These are phyloP conservation scores for Tricholoma matsutake DNA, from an alignment of 768 basidiomycete species.

Conservation along the genomic window DNA sequence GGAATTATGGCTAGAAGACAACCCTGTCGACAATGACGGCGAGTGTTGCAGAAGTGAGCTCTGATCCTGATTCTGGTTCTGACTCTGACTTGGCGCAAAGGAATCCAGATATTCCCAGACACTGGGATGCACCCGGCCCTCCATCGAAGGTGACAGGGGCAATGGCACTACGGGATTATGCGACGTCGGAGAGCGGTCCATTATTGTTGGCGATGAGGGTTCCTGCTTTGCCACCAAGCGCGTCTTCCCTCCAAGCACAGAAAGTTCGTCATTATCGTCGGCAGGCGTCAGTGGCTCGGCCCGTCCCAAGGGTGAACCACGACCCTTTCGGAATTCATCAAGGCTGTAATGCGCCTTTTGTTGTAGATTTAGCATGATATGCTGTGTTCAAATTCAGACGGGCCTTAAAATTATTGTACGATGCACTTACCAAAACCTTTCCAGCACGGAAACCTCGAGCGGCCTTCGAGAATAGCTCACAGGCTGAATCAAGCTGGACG, in stretches of 20 bases:
- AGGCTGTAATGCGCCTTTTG: conserved; percentile 64
- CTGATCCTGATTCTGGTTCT: conserved; percentile 18
- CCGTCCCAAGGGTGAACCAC: conserved; percentile 41
- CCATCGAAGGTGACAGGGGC: conserved; percentile 50
- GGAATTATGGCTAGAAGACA: conserved; percentile 9
- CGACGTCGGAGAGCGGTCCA: conserved; percentile 69
- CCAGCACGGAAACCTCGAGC: conserved; percentile 62
- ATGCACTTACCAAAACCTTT: conserved; percentile 54
- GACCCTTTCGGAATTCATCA: conserved; percentile 61
- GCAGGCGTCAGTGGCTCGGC: conserved; percentile 40
- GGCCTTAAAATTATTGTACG: neutral
- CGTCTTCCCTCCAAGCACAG: conserved; percentile 63
- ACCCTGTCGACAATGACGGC: conserved; percentile 4
- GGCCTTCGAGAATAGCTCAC: conserved; percentile 69
- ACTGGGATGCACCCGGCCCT: conserved; percentile 54
- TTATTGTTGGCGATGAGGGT: conserved; percentile 48
- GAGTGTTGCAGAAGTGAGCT: conserved; percentile 13
- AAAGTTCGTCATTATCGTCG: conserved; percentile 61
- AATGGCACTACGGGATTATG: conserved; percentile 71
- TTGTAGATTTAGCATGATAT: conserved; percentile 61
- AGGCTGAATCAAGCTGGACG: conserved; percentile 70
- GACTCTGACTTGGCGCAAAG: conserved; percentile 36
- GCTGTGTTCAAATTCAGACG: conserved; percentile 30
- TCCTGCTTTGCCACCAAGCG: conserved; percentile 63
- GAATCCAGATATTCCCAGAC: conserved; percentile 68